Evolutionary conservation across 1,284 basidiomycete species (phyloP).

Genomic region (Moesziomyces globuligerus): DNA sequence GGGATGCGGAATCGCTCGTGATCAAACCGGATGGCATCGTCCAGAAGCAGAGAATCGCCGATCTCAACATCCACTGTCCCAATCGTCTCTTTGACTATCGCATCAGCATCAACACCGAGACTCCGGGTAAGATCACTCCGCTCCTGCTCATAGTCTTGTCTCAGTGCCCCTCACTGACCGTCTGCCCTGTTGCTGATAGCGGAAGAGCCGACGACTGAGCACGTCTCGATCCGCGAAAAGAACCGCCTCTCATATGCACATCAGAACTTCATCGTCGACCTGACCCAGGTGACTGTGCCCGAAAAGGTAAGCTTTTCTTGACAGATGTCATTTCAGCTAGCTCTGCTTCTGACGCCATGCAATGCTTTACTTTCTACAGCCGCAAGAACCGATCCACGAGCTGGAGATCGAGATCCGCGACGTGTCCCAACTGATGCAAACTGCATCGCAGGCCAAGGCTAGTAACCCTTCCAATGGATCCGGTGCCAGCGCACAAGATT

Average conservation of each 20-base stretch:
- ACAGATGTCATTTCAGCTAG: background rate
- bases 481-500: constrained; percentile 39
- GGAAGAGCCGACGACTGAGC: constrained; percentile 59
- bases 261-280: constrained; percentile 89
- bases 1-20: constrained; percentile 78
- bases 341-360: background rate
- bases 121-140: constrained; percentile 54
- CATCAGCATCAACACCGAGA: constrained; percentile 87
- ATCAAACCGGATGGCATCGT: constrained; percentile 71
- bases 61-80: constrained; percentile 87
- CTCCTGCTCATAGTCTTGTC: background rate
- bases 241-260: constrained; percentile 92
- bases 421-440: constrained; percentile 69
- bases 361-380: constrained; percentile 23
- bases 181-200: background rate
- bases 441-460: constrained; percentile 49
- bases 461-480: constrained; percentile 10
- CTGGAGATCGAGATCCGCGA: constrained; percentile 73
- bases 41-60: constrained; percentile 83
- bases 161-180: background rate
- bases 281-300: constrained; percentile 82
- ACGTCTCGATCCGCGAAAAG: constrained; percentile 75
- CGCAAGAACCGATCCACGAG: constrained; percentile 69
- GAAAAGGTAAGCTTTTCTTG: constrained; percentile 37
- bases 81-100: constrained; percentile 87